phyloP scores from a whole-genome alignment of 2,329 filamentous ascomycete genomes.

The Clathrospora elynae region DNA sequence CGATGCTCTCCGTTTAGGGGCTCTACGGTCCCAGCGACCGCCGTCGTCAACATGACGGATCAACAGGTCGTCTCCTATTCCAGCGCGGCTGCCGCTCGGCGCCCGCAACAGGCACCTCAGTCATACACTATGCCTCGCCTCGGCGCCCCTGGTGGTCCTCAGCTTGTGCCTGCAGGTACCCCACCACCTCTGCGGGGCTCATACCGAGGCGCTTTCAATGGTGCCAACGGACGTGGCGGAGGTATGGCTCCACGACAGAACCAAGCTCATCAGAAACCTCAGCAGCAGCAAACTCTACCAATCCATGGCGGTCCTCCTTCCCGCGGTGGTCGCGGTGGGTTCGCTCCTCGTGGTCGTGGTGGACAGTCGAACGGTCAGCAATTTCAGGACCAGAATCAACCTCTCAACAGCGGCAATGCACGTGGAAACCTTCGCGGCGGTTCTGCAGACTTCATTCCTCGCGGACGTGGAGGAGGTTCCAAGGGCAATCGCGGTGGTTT shows the following conservation, averaged over 20 bases:
- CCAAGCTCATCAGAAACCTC: constrained; percentile 29
- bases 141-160: constrained; percentile 63
- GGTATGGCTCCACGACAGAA: constrained; percentile 43
- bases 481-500: constrained; percentile 52
- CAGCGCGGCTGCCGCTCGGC: constrained; percentile 62
- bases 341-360: constrained; percentile 35
- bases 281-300: constrained; percentile 46
- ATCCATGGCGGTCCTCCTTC: constrained; percentile 47
- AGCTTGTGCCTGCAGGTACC: constrained; percentile 62
- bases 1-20: constrained; percentile 92
- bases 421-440: constrained; percentile 39
- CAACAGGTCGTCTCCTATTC: constrained; percentile 77
- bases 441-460: constrained; percentile 41
- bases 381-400: constrained; percentile 31
- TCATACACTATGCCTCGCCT: constrained; percentile 61
- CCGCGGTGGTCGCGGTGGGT: constrained; percentile 48
- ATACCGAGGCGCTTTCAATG: constrained; percentile 62
- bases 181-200: constrained; percentile 64
- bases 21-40: constrained; percentile 85
- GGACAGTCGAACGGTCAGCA: constrained; percentile 40
- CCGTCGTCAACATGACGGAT: constrained; percentile 84
- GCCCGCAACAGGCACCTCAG: constrained; percentile 54
- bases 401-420: constrained; percentile 28
- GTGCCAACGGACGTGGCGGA: constrained; percentile 52
- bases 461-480: constrained; percentile 49